Conservation (phyloP, 2,329 filamentous ascomycete genomes). For the Pseudocercospora vitis region DNA sequence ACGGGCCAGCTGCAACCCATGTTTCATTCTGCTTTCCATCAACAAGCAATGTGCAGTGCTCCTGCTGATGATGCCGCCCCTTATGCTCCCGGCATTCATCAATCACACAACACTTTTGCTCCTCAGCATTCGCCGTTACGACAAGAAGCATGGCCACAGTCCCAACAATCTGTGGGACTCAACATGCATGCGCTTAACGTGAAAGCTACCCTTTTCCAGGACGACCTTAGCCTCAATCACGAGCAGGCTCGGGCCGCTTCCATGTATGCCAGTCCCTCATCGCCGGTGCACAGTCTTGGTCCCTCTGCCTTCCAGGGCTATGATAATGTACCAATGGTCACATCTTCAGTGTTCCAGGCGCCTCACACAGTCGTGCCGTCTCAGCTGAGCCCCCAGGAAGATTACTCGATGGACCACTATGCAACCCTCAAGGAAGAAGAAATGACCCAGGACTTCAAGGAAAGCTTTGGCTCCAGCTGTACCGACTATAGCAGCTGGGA, state of each 20-base stretch:
- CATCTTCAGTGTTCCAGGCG: conserved; percentile 1
- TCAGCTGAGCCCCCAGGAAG: conserved; percentile 28
- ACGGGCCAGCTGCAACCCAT: conserved; percentile 14
- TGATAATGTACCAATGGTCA: not conserved
- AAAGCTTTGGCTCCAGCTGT: conserved; percentile 21
- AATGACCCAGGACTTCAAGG: conserved; percentile 12
- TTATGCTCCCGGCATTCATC: not conserved
- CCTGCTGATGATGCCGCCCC: not conserved
- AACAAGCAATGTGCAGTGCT: conserved; percentile 2
- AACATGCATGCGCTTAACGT: conserved; percentile 6
- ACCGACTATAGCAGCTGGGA: conserved; percentile 19
- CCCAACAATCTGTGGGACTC: conserved; percentile 4
- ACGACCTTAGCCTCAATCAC: conserved; percentile 13
- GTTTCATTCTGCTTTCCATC: conserved; percentile 13
- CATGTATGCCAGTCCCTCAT: conserved; percentile 18
- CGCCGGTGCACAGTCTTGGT: conserved; percentile 15
- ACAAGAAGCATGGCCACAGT: conserved; percentile 2
- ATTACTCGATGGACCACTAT: conserved; percentile 24
- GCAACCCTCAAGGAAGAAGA: conserved; percentile 15
- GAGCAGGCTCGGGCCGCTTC: conserved; percentile 11
- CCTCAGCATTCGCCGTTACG: conserved; percentile 10
- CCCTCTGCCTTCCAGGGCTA: conserved; percentile 19
- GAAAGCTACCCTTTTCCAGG: conserved; percentile 15
- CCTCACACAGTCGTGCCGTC: conserved; percentile 31
- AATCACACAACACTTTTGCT: not conserved